Conservation (phyloP, 2,329 filamentous ascomycete species). For the Penicillium sp. region DNA sequence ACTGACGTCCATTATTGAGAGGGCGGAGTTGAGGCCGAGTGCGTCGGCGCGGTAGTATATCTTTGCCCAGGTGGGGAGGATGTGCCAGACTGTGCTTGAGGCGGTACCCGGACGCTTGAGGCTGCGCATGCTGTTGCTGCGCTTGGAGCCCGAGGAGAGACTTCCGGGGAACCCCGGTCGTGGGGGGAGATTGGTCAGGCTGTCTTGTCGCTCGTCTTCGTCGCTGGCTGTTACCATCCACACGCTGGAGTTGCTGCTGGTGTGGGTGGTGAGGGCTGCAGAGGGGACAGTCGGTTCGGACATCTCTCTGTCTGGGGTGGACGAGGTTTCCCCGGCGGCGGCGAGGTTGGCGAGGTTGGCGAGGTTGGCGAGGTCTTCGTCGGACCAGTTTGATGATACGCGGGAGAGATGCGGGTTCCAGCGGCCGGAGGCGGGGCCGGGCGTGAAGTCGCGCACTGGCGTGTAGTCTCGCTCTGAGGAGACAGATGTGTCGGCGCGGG, state of each 20-base stretch:
- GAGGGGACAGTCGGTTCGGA: constrained; percentile 35
- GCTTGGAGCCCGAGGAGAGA: constrained; percentile 50
- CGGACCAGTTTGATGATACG: constrained; percentile 52
- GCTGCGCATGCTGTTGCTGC: constrained; percentile 46
- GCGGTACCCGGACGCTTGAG: constrained; percentile 50
- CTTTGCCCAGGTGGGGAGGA: constrained; percentile 57
- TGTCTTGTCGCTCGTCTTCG: constrained; percentile 45
- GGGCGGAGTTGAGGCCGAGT: constrained; percentile 55
- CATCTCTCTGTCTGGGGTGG: constrained; percentile 13
- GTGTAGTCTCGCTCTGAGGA: constrained; percentile 40
- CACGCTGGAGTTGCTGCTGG: constrained; percentile 38
- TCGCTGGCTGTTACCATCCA: constrained; percentile 44
- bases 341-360: constrained; percentile 38
- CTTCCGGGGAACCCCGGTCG: constrained; percentile 48
- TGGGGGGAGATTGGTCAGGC: constrained; percentile 43
- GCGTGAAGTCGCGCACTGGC: constrained; percentile 41
- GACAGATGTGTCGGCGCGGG: constrained; percentile 46
- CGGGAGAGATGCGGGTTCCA: constrained; percentile 54
- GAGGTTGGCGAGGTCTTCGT: constrained; percentile 39
- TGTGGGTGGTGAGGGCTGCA: constrained; percentile 33
- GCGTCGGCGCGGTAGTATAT: constrained; percentile 74
- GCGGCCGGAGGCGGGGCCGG: constrained; percentile 42
- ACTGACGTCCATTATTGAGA: constrained; percentile 48
- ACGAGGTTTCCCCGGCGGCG: constrained; percentile 30
- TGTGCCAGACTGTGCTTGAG: constrained; percentile 52